Evolutionary conservation across 2,329 filamentous ascomycete genomes (phyloP), one percentile per base, ranked within the genome.

Genomic region (Sclerotinia nivalis): DNA sequence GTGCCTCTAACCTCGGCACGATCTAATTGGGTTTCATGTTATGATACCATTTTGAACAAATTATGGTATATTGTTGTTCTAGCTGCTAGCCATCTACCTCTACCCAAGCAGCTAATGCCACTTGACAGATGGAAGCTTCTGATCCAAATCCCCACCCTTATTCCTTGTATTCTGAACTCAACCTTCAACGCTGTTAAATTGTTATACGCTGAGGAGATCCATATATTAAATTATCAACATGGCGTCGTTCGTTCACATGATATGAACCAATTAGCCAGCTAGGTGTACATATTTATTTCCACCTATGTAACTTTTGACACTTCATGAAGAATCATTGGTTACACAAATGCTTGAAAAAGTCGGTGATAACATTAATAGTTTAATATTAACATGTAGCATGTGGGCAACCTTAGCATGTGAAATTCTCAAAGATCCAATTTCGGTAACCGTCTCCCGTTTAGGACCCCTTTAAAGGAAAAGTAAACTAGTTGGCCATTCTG

Each of bases 361-460:
- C 62, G 62, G 62, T 66, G 62, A 66, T 66, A 25, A 4, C 4
- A 12, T 43, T 43, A 5, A 43, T 43, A 18, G 40, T 43, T 18
- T 43, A 37, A 37, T n/a, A 49, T 49, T 37, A 34, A 37, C n/a
- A 56, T 22, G 31, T 56, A 47, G 40, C 58, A 31, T 43, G 13
- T 43, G 1, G 40, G 40, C 15, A 15, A 43, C 40, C 40, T 43
- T 62, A 62, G 45, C 43, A 49, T 62, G 59, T 62, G 60, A 62
- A 50, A 37, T 50, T 28, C n/a, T 37, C 12, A 37, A 55, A 55
- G 15, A 65, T 65, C 67, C 59, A 69, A 69, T 69, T 55, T 65
- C 67, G 59, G 67, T 68, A 68, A 68, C 22, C 18, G 45, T 54
- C 31, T 49, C 67, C 60, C 50, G 50, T 69, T 65, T 49, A 20